Conservation (phyloP, 306 rosid genomes). For the Abrus pulchellus region DNA sequence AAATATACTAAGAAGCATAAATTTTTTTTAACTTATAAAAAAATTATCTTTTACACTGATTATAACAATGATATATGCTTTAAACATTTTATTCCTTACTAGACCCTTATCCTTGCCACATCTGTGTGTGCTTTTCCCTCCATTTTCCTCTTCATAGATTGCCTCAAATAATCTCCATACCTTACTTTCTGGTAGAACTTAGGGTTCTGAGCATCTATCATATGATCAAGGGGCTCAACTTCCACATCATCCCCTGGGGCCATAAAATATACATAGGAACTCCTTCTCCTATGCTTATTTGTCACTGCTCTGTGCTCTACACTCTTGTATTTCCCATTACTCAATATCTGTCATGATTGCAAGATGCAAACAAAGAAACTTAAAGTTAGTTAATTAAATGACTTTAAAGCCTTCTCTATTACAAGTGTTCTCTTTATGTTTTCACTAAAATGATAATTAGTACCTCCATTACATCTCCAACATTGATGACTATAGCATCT, state of each 20-base stretch:
- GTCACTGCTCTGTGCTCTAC: conserved; percentile 57
- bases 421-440: neutral
- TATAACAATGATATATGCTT: too few relatives aligned
- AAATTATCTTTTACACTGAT: too few relatives aligned
- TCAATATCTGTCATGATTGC: conserved; percentile 53
- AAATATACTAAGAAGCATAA: too few relatives aligned
- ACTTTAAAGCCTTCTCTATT: neutral
- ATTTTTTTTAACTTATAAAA: too few relatives aligned
- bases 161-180: conserved; percentile 59
- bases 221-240: conserved; percentile 53
- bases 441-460: too few relatives aligned
- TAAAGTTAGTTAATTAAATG: neutral
- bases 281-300: conserved; percentile 47
- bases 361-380: neutral
- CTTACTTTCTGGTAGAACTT: conserved; percentile 55
- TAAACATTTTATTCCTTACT: neutral
- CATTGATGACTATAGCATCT: too few relatives aligned
- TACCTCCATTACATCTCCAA: too few relatives aligned
- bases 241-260: conserved; percentile 52
- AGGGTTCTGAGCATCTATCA: conserved; percentile 44
- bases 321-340: conserved; percentile 64
- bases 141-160: conserved; percentile 49
- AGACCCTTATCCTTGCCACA: conserved; percentile 34
- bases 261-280: conserved; percentile 46
- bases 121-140: conserved; percentile 56